Base-by-base conservation (phyloP, 352 stramenopile genomes). In the Phytophthora parvispora region DNA sequence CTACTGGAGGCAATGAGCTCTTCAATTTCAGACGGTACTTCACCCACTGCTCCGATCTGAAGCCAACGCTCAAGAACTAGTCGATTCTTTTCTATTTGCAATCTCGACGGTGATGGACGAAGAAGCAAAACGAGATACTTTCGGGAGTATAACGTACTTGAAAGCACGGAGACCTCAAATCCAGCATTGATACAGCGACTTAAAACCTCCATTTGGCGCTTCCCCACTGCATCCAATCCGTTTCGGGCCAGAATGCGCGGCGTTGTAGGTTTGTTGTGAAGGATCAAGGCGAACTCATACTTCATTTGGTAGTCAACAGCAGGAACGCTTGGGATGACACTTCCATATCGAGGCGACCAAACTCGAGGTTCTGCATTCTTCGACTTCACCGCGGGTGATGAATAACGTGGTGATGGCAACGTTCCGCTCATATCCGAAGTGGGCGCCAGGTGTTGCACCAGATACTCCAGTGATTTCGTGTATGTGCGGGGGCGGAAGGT, bases 1-100 rank as follows among this genome's bases (percentile, higher is more conserved):
- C 86, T 67, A 48, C 89, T 96, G 6, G 84, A 86, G 1, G 87
- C 88, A 28, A 96, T 96, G 20, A 96, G 80, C 57, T 96, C 82
- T 59, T 96, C 89, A 34, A 96, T 94, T 71, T 96, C 89, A 0
- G 87, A 95, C 5, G 89, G 89, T 3, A 96, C 87, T 83, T 96
- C 87, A 18, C 89, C 89, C 1, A 96, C 87, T 27, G 89, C 89
- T 59, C 89, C 89, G 25, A 96, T 96, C 55, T 96, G 86, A 24
- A 96, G 77, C 89, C 89, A 96, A 12, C 89, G 89, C 54, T 96
- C 89, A 9, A 96, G 77, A 45, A 91, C 87, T 3, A 96, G 66
- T 2, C 89, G 83, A 62, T 75, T 96, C 43, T 93, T 93, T 45
- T 96, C 89, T 20, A 89, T 94, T 51, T 93, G 81, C 20, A 96